Percentiles rank a stretch among this genome's conserved stretches.
phyloP scores from a whole-genome alignment of 805 yeast genomes.

The Kuraishia hungarica region DNA sequence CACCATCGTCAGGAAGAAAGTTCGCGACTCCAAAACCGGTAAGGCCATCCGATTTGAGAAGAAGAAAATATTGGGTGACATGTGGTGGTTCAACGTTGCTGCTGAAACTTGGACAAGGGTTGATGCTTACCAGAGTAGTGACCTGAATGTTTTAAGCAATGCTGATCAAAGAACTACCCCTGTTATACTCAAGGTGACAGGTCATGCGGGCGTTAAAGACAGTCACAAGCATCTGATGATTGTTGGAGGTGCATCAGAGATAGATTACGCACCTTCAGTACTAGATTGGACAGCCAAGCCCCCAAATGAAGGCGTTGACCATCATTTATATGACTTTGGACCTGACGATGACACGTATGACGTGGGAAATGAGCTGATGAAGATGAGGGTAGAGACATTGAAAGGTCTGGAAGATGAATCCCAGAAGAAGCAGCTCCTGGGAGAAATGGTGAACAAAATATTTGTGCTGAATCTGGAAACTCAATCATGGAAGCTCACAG shows the following conservation, averaged over 20 bases:
- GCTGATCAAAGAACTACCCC: not conserved
- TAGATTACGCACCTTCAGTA: not conserved
- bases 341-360: not conserved
- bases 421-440: not conserved
- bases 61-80: slow-evolving; percentile 31
- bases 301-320: not conserved
- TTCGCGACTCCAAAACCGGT: slow-evolving; percentile 10
- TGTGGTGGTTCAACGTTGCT: slow-evolving; percentile 41
- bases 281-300: not conserved
- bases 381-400: not conserved
- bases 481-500: slow-evolving; percentile 12
- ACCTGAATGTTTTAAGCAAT: not conserved
- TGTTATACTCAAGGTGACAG: not conserved
- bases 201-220: not conserved
- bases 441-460: not conserved
- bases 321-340: not conserved
- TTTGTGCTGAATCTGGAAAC: slow-evolving; percentile 12
- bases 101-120: slow-evolving; percentile 30
- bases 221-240: not conserved
- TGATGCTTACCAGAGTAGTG: slow-evolving; percentile 7
- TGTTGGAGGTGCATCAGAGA: not conserved
- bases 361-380: not conserved
- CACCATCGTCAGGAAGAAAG: slow-evolving; percentile 14
- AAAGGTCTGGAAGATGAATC: not conserved
- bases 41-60: slow-evolving; percentile 10